Conservation (phyloP, 2,329 filamentous ascomycete genomes). For the Fusarium subtropicale region DNA sequence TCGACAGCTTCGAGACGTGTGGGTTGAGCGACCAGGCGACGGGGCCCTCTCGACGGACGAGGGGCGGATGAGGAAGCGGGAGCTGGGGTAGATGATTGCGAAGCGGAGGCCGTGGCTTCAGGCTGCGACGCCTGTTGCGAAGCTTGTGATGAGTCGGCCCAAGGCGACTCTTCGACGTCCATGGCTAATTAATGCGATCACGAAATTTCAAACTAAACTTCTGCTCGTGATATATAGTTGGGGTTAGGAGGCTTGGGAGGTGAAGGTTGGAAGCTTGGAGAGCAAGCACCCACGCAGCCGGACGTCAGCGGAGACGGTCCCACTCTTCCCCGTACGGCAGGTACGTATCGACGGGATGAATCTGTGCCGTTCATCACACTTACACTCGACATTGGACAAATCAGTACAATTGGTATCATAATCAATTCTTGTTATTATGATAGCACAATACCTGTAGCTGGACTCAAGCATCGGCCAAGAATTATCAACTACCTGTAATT, state of each 20-base stretch:
- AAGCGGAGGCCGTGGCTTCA: constrained; percentile 47
- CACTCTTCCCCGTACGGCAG: constrained; percentile 35
- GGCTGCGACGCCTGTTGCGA: constrained; percentile 50
- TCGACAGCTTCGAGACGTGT: constrained; percentile 82
- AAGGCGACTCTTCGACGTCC: constrained; percentile 66
- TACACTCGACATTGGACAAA: not conserved
- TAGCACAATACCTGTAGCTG: not conserved
- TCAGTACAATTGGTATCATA: not conserved
- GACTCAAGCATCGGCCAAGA: not conserved
- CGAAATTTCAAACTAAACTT: constrained; percentile 10
- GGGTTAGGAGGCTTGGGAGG: constrained; percentile 25
- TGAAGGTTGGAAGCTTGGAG: constrained; percentile 43
- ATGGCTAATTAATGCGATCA: constrained; percentile 48
- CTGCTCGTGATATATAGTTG: constrained; percentile 18
- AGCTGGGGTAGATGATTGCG: constrained; percentile 47
- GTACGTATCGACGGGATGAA: constrained; percentile 28
- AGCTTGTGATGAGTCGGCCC: constrained; percentile 60
- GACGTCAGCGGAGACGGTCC: constrained; percentile 43
- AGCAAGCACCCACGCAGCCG: constrained; percentile 27
- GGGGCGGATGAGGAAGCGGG: constrained; percentile 50
- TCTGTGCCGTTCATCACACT: not conserved
- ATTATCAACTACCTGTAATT: not conserved
- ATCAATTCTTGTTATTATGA: not conserved
- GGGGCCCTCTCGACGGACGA: constrained; percentile 62
- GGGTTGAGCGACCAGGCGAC: constrained; percentile 77